A percentile compares a stretch with the other conserved stretches of the same genome.
These are phyloP conservation scores for Naematelia aurantialba DNA, from an alignment of 768 basidiomycete species.

Conservation along the genomic window DNA sequence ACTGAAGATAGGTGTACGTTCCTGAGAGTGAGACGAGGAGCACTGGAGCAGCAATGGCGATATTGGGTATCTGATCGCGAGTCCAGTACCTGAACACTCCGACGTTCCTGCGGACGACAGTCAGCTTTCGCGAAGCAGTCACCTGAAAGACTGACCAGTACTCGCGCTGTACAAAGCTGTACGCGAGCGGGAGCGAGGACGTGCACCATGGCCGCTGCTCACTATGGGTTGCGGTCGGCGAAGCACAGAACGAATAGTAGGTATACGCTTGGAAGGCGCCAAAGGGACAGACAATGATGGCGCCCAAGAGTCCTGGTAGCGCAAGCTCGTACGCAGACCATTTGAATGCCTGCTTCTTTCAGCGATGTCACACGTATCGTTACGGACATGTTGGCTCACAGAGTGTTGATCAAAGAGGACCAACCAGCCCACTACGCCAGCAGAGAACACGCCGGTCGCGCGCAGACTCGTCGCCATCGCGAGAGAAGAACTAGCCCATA, in stretches of 20 bases:
- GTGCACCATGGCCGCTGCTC: slow-evolving; percentile 65
- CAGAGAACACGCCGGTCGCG: slow-evolving; percentile 41
- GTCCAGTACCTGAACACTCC: slow-evolving; percentile 89
- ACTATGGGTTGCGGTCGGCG: no score
- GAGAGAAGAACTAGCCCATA: slow-evolving; percentile 22
- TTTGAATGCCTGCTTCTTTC: not conserved
- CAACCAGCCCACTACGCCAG: slow-evolving; percentile 24
- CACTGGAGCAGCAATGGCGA: slow-evolving; percentile 71
- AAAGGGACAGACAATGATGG: slow-evolving; percentile 64
- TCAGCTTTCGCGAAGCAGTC: not conserved
- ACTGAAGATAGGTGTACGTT: slow-evolving; percentile 28
- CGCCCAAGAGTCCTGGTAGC: slow-evolving; percentile 24
- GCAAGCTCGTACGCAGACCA: not conserved
- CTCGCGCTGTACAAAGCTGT: slow-evolving; percentile 70
- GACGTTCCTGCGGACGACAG: slow-evolving; percentile 57
- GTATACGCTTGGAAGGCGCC: slow-evolving; percentile 65
- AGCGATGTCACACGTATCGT: no score
- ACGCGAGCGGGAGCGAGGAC: slow-evolving; percentile 63
- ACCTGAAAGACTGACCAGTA: slow-evolving; percentile 62
- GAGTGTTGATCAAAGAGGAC: slow-evolving; percentile 4
- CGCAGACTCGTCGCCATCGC: slow-evolving; percentile 33
- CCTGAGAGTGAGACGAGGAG: slow-evolving; percentile 57
- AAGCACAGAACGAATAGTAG: slow-evolving; percentile 64
- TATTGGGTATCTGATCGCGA: slow-evolving; percentile 75
- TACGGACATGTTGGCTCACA: not conserved